Conservation (phyloP, 2,329 filamentous ascomycete genomes). For the Diaporthe ampelina region DNA sequence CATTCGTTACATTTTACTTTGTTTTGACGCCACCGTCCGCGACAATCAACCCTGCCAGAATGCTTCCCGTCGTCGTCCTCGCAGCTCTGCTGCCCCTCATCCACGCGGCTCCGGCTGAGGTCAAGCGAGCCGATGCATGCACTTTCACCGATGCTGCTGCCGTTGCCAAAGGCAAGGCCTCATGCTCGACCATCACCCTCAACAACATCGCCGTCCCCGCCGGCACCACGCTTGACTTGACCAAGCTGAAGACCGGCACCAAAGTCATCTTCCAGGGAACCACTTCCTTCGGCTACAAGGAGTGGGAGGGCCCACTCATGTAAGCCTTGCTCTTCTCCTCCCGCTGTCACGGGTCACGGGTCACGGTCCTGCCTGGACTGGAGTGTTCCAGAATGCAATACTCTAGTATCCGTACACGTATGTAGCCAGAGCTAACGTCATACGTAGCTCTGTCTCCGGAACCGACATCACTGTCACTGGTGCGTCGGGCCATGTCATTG, state of each 20-base stretch:
- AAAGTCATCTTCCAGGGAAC: conserved; percentile 51
- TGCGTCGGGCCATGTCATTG: conserved; percentile 46
- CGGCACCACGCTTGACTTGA: conserved; percentile 54
- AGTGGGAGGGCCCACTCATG: conserved; percentile 70
- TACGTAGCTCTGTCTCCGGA: conserved; percentile 36
- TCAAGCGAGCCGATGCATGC: conserved; percentile 53
- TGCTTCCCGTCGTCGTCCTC: conserved; percentile 28
- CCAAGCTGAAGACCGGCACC: conserved; percentile 50
- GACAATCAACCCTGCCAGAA: not conserved
- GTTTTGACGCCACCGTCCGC: not conserved
- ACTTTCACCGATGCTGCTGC: conserved; percentile 65
- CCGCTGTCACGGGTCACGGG: too few relatives aligned
- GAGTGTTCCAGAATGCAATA: too few relatives aligned
- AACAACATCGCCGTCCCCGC: conserved; percentile 53
- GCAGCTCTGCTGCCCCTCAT: conserved; percentile 35
- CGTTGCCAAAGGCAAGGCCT: conserved; percentile 61
- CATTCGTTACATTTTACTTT: not conserved
- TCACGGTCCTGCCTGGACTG: too few relatives aligned
- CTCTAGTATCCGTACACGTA: too few relatives aligned
- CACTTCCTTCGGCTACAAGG: conserved; percentile 62
- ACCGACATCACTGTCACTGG: conserved; percentile 43
- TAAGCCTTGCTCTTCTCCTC: too few relatives aligned
- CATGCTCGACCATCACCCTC: conserved; percentile 55
- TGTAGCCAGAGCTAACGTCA: too few relatives aligned
- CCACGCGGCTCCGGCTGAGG: conserved; percentile 26